These are phyloP conservation scores for Fagopyrum esculentum DNA, from an alignment of 148 eudicot genomes.

Conservation along the genomic window DNA sequence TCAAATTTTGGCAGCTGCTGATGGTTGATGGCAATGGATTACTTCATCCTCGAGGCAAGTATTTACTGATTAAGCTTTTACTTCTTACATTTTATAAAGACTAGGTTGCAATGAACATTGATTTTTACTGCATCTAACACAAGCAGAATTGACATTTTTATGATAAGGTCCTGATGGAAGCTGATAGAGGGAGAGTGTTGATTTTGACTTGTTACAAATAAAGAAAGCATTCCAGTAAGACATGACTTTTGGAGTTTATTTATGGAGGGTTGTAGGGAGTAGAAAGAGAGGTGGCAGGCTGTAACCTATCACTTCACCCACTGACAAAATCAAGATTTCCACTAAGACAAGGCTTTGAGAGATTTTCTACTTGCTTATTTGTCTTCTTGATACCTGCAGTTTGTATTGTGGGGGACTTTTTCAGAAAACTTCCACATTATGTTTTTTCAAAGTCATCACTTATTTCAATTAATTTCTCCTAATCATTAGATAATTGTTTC, in stretches of 20 bases:
- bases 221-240: not conserved
- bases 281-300: not conserved
- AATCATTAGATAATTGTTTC: not conserved
- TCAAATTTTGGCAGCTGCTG: constrained; percentile 42
- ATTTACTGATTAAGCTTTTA: not conserved
- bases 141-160: not conserved
- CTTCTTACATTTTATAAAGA: not conserved
- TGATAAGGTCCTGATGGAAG: not conserved
- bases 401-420: no score
- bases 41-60: constrained; percentile 95
- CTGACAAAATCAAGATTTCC: not conserved
- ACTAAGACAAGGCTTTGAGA: no score
- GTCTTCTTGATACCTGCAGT: no score
- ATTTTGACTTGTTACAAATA: not conserved
- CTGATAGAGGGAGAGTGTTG: not conserved
- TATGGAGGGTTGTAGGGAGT: not conserved
- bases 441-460: not conserved
- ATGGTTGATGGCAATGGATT: constrained; percentile 99
- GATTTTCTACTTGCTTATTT: no score
- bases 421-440: not conserved
- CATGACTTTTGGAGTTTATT: not conserved
- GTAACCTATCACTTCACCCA: not conserved
- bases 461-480: not conserved
- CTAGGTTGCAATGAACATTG: not conserved
- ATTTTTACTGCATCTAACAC: not conserved